These are phyloP conservation scores for Dioszegia hungarica DNA, from an alignment of 768 basidiomycete species.

Conservation along the genomic window DNA sequence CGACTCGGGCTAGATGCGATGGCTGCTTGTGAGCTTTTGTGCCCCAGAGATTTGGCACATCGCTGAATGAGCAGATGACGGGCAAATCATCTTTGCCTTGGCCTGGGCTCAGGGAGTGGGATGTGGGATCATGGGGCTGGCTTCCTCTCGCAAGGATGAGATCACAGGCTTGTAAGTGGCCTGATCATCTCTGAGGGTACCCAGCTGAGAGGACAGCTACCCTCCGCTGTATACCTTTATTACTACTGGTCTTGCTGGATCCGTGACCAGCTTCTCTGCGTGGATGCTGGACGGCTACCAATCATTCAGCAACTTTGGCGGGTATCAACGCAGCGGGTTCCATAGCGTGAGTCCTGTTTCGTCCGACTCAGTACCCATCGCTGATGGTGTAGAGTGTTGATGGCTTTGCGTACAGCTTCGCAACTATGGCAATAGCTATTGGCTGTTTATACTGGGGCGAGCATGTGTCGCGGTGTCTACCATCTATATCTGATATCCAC, in stretches of 20 bases:
- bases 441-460: conserved; percentile 72
- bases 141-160: conserved; percentile 64
- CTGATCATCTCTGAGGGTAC: neutral
- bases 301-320: conserved; percentile 70
- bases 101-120: conserved; percentile 82
- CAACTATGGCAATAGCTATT: conserved; percentile 73
- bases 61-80: conserved; percentile 53
- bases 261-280: conserved; percentile 89
- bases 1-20: conserved; percentile 74
- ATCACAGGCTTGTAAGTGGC: conserved; percentile 67
- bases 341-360: conserved; percentile 58
- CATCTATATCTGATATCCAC: conserved; percentile 7
- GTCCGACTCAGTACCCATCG: neutral
- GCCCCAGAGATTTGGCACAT: neutral
- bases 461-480: conserved; percentile 56
- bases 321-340: conserved; percentile 61
- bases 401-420: conserved; percentile 70
- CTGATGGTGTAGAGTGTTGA: conserved; percentile 65
- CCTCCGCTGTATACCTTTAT: conserved; percentile 80
- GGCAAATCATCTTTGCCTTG: conserved; percentile 70
- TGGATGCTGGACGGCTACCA: conserved; percentile 88
- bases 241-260: conserved; percentile 93
- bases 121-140: conserved; percentile 86
- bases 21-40: conserved; percentile 54
- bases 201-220: conserved; percentile 58